Evolutionary conservation across 768 basidiomycete genomes (phyloP), one percentile per base, ranked within the genome.

Genomic region (Tephrocybe sp.): DNA sequence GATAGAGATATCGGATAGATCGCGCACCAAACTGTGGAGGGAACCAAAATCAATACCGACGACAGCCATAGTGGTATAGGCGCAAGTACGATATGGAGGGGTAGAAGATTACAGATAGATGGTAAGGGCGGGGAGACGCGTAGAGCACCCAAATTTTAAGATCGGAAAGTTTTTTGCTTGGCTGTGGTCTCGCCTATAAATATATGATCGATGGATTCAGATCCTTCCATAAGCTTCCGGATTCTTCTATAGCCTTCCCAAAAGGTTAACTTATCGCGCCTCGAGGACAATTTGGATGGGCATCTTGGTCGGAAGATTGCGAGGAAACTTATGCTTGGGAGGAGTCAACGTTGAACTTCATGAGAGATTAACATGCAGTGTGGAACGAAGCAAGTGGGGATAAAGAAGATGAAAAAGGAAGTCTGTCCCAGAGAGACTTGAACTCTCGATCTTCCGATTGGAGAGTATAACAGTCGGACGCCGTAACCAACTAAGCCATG

Each of bases 31-130:
- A 72, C 87, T 90, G 69, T 87, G 84, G 12, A 95, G 79, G 46
- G 92, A 83, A 65, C 94, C 94, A 66, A 96, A 83, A 77, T 98
- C 94, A 59, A 97, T 83, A 64, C 94, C 94, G 60, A 98, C 94
- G 72, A 96, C 94, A 65, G 91, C 84, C 91, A 92, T 92, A 64
- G 54, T 64, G 56, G 55, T 59, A 55, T 49, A 58, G 61, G 47
- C 46, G 53, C 37, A 52, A 54, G 54, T 52, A 51, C 40, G 40
- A 47, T 54, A 61, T 34, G 28, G 28, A 51, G 16, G 31, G 12
- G 31, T 43, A 21, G 15, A 30, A 30, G 42, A 57, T 47, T 51
- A 53, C 21, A 54, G 41, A 48, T 41, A 32, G 48, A 56, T 22
- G 35, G 31, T 22, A 28, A 18, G 42, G 30, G 46, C 30, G 31